phyloP scores from a whole-genome alignment of 192 early-diverging fungal species.

The Coemansia erecta region DNA sequence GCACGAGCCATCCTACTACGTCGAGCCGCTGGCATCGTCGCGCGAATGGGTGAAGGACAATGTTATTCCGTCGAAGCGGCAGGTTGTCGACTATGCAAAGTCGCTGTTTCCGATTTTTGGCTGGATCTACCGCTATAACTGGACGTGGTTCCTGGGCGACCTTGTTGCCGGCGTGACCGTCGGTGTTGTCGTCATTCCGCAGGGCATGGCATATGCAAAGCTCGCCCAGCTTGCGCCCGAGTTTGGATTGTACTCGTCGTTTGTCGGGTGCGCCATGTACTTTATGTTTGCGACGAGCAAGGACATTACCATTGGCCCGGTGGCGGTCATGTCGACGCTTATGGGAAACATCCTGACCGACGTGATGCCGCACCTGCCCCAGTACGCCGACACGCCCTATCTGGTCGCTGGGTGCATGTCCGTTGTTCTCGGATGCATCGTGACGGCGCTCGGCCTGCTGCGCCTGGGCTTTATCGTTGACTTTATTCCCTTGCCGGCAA shows the following conservation, averaged over 20 bases:
- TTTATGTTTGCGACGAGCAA: constrained; percentile 72
- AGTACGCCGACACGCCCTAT: constrained; percentile 58
- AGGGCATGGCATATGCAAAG: constrained; percentile 73
- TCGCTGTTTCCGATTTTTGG: constrained; percentile 50
- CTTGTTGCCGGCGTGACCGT: constrained; percentile 72
- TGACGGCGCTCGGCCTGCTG: constrained; percentile 70
- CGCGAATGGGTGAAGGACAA: constrained; percentile 33
- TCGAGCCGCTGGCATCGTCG: constrained; percentile 45
- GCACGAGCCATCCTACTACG: constrained; percentile 21
- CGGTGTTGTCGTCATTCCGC: constrained; percentile 71
- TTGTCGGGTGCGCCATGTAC: constrained; percentile 69
- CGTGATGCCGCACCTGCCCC: constrained; percentile 35
- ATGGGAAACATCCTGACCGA: constrained; percentile 62
- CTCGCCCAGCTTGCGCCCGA: constrained; percentile 68
- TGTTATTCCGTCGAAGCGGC: constrained; percentile 19
- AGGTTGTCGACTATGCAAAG: constrained; percentile 17
- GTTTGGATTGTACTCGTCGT: constrained; percentile 75
- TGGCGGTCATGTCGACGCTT: constrained; percentile 76
- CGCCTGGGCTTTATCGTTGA: constrained; percentile 84
- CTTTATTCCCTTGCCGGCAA: constrained; percentile 79
- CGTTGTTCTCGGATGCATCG: constrained; percentile 71
- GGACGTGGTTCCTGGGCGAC: constrained; percentile 65
- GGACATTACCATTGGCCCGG: constrained; percentile 71
- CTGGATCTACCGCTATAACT: constrained; percentile 55
- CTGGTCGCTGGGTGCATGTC: constrained; percentile 57